Base-by-base conservation (phyloP, 2,329 filamentous ascomycete genomes). In the Epicoccum sorghinum region DNA sequence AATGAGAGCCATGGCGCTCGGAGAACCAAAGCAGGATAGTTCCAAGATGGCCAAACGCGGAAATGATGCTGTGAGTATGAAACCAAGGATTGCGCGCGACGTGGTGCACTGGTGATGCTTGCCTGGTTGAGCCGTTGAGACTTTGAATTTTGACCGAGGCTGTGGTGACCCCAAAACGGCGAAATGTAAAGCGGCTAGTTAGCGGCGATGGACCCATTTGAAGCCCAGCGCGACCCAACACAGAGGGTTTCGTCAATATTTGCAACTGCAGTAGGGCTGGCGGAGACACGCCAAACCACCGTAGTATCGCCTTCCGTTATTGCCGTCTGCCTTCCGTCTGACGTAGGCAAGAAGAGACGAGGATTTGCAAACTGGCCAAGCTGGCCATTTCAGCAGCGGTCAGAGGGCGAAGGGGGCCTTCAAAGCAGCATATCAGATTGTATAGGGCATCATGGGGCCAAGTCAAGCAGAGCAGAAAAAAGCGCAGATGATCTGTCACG, bases 1-100 rank as follows among this genome's bases (percentile, higher is more conserved):
- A 61, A 92, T 74, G 50, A 80, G 76, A 6, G 82, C 78, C 84
- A 88, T 88, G 60, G 58, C 59, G 54, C 60, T 14, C 44, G 47
- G 47, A 40, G 42, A 37, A 46, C 7, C 3, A 24, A 32, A 48
- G 53, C 36, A 42, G 52, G 46, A 30, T 24, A 39, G 37, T 56
- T 57, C 50, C 60, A 57, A 23, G 52, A 58, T 55, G 45, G 55
- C 59, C 55, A 57, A 60, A 38, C 44, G 53, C 63, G 58, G 60
- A 63, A 59, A 64, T 65, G 63, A 59, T 50, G 52, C 52, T 47
- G 55, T 47, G 47, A 44, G 47, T 39, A 52, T 58, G 53, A 53
- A 51, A 56, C 40, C 43, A 41, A 58, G 39, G 32, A 50, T 40
- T 55, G 58, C 50, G 58, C 47, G 47, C 47, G 55, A 56, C 40